Base-by-base conservation (phyloP, 768 basidiomycete genomes). In the Calocybe indica region DNA sequence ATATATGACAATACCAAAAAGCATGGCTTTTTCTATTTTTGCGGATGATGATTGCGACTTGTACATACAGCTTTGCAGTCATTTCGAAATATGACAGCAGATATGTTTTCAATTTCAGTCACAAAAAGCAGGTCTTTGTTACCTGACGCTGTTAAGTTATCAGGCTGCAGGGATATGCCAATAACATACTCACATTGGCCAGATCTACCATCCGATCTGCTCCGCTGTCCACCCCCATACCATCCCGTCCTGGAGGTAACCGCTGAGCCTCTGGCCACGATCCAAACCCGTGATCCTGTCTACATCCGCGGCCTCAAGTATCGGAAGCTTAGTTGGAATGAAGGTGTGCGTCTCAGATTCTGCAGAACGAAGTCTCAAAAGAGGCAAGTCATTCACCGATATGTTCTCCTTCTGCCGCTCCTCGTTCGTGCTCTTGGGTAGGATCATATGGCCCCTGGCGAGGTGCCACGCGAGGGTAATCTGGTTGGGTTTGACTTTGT, bases 381-480 rank as follows among this genome's bases (percentile, higher is more conserved):
- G 32, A 31, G 30, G 44, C 14, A 54, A 40, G 15, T 31, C 31
- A 62, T 69, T 42, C 47, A 77, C 78, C 22, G 57, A 70, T 33
- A 79, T 48, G 50, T 80, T 80, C 48, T 73, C 70, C 55, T 68
- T 72, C 60, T 81, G 78, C 40, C 73, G 64, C 14, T 68, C 68
- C 14, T 58, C 57, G 49, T 78, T 67, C 13, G 62, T 61, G 47
- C 75, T 78, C 63, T 75, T 77, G 2, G 79, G 76, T 4, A 79
- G 62, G 5, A 70, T 65, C 14, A 67, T 58, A 5, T 68, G 69
- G 0, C 72, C 70, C 22, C 76, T 62, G 12, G 70, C 65, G 35
- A 78, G 40, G 53, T 78, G 73, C 79, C 79, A 82, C 0, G 73
- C 71, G 6, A 81, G 59, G 28, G 71, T 69, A 31, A 82, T 60